Base-by-base conservation (phyloP, 805 yeast genomes). In the Metschnikowia shivogae region DNA sequence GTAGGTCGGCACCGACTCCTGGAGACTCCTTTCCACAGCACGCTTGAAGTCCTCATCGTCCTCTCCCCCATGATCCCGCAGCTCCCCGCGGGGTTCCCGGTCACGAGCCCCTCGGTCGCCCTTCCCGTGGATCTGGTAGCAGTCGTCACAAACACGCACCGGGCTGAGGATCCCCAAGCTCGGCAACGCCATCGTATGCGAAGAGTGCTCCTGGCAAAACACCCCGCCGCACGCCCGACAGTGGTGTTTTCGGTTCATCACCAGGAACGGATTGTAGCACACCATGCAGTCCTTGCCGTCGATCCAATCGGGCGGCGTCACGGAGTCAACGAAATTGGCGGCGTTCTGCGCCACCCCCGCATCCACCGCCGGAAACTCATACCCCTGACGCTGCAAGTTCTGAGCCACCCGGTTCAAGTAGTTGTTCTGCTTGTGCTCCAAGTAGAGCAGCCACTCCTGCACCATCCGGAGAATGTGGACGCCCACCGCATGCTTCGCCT, bases 221-320 rank as follows among this genome's bases (percentile, higher is more conserved):
- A 89, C 96, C 3, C 97, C 97, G 20, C 99, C 99, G 67, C 99
- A 93, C 42, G 95, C 85, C 43, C 99, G 77, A 64, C 99, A 93
- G 65, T 93, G 99, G 63, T 93, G 99, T 62, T 92, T 89, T 59
- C 99, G 76, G 62, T 87, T 89, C 48, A 90, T 69, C 60, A 92
- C 76, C 1, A 93, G 73, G 60, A 93, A 93, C 12, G 82, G 68
- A 34, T 74, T 80, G 42, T 95, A 89, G 54, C 97, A 89, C 44
- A 88, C 81, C 97, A 93, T 90, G 64, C 99, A 93, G 3, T 88
- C 88, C 56, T 89, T 96, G 9, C 90, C 85, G 59, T 93, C 99
- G 19, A 86, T 83, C 99, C 99, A 93, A 55, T 89, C 97, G 0
- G 99, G 98, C 1, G 99, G 97, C 4, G 90, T 90, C 49, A 81